Evolutionary conservation across 148 eudicot species (phyloP).

Genomic region (Diospyros kaki): DNA sequence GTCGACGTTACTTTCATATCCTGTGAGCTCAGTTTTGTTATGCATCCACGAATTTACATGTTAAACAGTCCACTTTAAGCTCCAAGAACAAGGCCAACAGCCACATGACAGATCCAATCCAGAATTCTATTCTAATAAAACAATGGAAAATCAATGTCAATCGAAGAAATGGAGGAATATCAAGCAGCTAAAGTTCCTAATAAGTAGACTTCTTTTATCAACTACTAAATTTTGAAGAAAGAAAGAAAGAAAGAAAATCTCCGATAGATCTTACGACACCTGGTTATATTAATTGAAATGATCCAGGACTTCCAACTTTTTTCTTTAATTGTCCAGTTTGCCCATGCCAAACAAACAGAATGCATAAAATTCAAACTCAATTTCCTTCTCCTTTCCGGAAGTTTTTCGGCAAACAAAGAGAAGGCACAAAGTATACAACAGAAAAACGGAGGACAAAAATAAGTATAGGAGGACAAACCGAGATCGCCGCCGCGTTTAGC

Average conservation of each 20-base stretch:
- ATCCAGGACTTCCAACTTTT: not conserved
- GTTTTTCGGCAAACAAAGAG: not conserved
- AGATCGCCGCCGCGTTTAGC: slow-evolving; percentile 98
- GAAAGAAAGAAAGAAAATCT: too few relatives aligned
- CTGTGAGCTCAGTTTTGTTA: not conserved
- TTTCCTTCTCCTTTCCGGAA: not conserved
- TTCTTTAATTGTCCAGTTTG: not conserved
- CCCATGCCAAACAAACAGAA: not conserved
- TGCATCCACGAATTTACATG: not conserved
- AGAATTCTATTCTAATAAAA: not conserved
- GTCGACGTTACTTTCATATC: not conserved
- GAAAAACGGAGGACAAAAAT: not conserved
- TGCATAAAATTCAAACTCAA: not conserved
- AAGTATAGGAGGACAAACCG: slow-evolving; percentile 29
- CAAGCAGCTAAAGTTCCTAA: not conserved
- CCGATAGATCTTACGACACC: not conserved
- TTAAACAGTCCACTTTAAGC: not conserved
- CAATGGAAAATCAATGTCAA: not conserved
- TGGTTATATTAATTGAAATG: not conserved
- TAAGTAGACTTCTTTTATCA: too few relatives aligned
- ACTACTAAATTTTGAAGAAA: too few relatives aligned
- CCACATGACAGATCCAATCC: not conserved
- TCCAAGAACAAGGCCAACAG: not conserved
- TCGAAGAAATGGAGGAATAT: not conserved
- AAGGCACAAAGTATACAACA: not conserved